A percentile compares a stretch with the other conserved stretches of the same genome.
Evolutionary conservation across 164 flowering plant genomes (phyloP).

Genomic region (Liquidambar formosana): DNA sequence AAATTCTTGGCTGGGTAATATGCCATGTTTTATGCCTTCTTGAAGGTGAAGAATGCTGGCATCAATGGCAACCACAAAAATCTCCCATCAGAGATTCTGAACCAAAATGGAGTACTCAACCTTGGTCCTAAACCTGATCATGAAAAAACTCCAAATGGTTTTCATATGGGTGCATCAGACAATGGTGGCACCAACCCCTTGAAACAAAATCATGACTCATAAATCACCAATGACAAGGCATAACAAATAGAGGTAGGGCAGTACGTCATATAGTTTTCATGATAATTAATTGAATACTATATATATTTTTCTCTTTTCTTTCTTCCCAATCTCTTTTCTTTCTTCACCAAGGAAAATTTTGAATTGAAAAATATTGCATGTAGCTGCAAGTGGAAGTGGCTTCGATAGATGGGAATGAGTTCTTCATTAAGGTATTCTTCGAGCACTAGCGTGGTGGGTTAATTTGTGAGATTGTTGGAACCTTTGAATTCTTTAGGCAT

Average conservation of each 20-base stretch:
- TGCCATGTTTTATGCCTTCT: no score
- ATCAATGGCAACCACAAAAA: constrained; percentile 19
- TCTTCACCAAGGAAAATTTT: no score
- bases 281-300: no score
- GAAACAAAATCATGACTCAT: constrained; percentile 32
- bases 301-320: no score
- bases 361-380: constrained; percentile 1
- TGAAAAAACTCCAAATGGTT: constrained; percentile 29
- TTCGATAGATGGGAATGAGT: constrained; percentile 64
- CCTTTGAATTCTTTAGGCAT: constrained; percentile 72
- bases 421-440: constrained; percentile 69
- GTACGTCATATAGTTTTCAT: no score
- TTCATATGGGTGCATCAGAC: constrained; percentile 26
- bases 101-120: constrained; percentile 18
- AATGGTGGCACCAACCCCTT: constrained; percentile 19
- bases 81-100: constrained; percentile 23
- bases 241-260: constrained; percentile 82
- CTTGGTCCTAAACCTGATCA: constrained; percentile 24
- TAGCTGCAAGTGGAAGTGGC: constrained; percentile 85
- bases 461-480: constrained; percentile 81
- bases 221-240: constrained; percentile 37
- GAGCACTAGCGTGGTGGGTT: constrained; percentile 81
- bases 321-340: no score
- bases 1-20: no score
- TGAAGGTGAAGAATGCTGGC: constrained; percentile 28